Percentiles rank a stretch among this genome's conserved stretches.
These are phyloP conservation scores for Fusarium pseudograminearum DNA, from an alignment of 2,329 filamentous ascomycete species.

Conservation along the genomic window DNA sequence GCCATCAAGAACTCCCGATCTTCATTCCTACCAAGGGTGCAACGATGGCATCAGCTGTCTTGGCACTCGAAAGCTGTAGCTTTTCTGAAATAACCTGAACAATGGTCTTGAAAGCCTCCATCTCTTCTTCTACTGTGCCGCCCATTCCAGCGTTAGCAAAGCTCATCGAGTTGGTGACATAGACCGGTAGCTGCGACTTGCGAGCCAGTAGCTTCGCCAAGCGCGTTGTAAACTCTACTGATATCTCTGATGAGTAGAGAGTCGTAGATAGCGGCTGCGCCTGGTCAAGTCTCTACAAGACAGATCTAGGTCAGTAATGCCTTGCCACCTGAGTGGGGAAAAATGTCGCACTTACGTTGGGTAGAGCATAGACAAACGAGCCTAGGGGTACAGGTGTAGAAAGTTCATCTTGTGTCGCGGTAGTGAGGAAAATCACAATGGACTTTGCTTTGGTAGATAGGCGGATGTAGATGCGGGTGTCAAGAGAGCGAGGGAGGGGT, in stretches of 20 bases:
- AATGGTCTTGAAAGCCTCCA: conserved; percentile 84
- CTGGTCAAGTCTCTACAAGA: conserved; percentile 62
- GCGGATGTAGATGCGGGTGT: conserved; percentile 71
- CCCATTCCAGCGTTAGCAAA: conserved; percentile 80
- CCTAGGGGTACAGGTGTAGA: conserved; percentile 72
- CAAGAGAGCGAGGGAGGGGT: conserved; percentile 69
- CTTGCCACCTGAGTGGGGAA: conserved; percentile 6
- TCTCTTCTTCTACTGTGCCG: conserved; percentile 90
- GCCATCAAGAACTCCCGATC: not conserved
- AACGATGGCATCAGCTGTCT: not conserved
- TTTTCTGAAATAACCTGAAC: conserved; percentile 70
- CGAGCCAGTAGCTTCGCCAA: conserved; percentile 86
- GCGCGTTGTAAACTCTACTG: conserved; percentile 87
- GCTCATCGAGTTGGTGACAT: conserved; percentile 89
- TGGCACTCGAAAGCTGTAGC: conserved; percentile 43
- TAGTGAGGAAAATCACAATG: conserved; percentile 71
- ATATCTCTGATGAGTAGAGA: conserved; percentile 80
- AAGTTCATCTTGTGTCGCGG: conserved; percentile 65
- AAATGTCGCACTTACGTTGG: conserved; percentile 72
- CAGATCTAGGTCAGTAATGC: conserved; percentile 23
- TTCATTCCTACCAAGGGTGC: not conserved
- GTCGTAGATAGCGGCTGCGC: conserved; percentile 79
- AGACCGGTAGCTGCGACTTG: conserved; percentile 79
- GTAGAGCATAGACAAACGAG: conserved; percentile 93
- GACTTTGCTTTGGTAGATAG: conserved; percentile 69